These are phyloP conservation scores for Skeletonema menzelii DNA, from an alignment of 108 stramenopile species.

Conservation along the genomic window DNA sequence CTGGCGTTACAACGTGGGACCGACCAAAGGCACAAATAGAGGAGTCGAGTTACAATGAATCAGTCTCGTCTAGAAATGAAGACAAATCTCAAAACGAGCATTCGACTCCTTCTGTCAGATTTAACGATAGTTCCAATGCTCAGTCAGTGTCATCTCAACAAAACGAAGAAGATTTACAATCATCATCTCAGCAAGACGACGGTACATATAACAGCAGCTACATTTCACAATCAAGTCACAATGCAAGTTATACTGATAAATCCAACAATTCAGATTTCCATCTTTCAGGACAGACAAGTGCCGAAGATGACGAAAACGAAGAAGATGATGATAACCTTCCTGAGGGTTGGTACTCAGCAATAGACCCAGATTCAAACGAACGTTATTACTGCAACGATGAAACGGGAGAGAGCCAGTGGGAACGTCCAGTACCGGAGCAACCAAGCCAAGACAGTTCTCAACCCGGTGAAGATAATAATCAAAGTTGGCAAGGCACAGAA, in stretches of 20 bases:
- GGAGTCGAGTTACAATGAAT: background rate
- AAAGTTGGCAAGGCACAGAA: background rate
- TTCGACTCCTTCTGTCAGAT: background rate
- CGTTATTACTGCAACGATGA: constrained; percentile 41
- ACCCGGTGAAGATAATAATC: background rate
- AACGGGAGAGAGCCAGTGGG: constrained; percentile 44
- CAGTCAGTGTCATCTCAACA: background rate
- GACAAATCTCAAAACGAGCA: background rate
- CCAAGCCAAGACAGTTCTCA: constrained; percentile 8
- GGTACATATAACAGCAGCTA: background rate
- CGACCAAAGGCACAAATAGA: constrained; percentile 25
- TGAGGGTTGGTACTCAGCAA: constrained; percentile 58
- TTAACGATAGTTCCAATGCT: background rate
- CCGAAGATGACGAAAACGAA: constrained; percentile 19
- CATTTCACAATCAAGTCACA: background rate
- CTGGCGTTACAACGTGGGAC: constrained; percentile 80
- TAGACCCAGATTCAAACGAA: constrained; percentile 41
- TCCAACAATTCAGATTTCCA: background rate
- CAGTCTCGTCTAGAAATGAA: background rate
- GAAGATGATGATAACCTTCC: constrained; percentile 28
- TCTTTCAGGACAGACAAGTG: background rate
- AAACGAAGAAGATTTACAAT: background rate
- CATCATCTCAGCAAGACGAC: background rate
- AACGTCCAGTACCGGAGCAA: background rate
- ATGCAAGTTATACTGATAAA: background rate